Percentiles rank a stretch among this genome's conserved stretches.
Evolutionary conservation across 352 stramenopile genomes (phyloP).

Genomic region (Elongisporangium senticosum): DNA sequence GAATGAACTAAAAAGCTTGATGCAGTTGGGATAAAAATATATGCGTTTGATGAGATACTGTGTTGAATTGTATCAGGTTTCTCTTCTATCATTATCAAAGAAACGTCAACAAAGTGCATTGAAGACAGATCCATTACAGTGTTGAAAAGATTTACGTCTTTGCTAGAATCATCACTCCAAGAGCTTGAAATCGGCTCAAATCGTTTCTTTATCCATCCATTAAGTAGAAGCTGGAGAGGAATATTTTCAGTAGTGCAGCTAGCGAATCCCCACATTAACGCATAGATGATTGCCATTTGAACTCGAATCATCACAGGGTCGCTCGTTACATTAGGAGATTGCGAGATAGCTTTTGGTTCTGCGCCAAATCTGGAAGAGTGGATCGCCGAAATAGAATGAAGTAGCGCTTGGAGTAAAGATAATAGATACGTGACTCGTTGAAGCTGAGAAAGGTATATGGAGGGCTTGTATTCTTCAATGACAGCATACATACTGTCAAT

Average conservation of each 20-base stretch:
- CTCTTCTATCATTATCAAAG: background rate
- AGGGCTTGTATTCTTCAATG: slow-evolving; percentile 4
- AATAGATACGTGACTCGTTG: slow-evolving; percentile 41
- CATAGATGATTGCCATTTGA: slow-evolving; percentile 46
- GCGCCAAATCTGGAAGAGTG: background rate
- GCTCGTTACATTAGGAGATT: slow-evolving; percentile 5
- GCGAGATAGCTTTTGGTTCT: background rate
- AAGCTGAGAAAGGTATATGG: slow-evolving; percentile 7
- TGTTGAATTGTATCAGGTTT: background rate
- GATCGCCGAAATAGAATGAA: slow-evolving; percentile 8
- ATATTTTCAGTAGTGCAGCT: slow-evolving; percentile 12
- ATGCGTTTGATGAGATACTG: background rate
- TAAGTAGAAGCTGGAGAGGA: slow-evolving; percentile 21
- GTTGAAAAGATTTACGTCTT: slow-evolving; percentile 34
- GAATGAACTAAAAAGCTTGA: slow-evolving; percentile 40
- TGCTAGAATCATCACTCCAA: slow-evolving; percentile 12
- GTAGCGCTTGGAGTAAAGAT: slow-evolving; percentile 34
- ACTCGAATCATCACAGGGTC: slow-evolving; percentile 24
- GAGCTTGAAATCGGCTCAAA: slow-evolving; percentile 21
- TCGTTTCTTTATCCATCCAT: slow-evolving; percentile 19
- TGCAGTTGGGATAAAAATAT: slow-evolving; percentile 29
- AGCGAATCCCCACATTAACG: slow-evolving; percentile 48
- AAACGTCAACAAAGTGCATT: slow-evolving; percentile 22
- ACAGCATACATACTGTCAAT: background rate
- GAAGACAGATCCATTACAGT: slow-evolving; percentile 24